Evolutionary conservation across 768 basidiomycete species (phyloP), one percentile per base, ranked within the genome.

Genomic region (Boletellus emodensis): DNA sequence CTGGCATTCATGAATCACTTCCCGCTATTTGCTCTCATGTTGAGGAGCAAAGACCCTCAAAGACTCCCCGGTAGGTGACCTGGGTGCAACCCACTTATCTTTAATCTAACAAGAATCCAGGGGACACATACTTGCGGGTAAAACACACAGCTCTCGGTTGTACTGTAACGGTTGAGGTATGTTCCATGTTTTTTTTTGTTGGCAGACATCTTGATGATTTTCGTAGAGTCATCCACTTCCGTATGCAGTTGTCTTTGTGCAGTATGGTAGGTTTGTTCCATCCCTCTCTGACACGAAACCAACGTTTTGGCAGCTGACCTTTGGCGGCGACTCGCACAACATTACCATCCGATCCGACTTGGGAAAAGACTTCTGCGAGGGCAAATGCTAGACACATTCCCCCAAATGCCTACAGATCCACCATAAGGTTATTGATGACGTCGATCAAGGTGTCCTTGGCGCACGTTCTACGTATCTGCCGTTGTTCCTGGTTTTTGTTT

Each of bases 1-100:
- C 71, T 94, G 20, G 84, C 83, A 0, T 84, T 93, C 55, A 80
- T 98, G 75, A 94, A 96, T 54, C 85, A 92, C 56, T 96, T 96
- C 55, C 94, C 95, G 1, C 72, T 98, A 3, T 97, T 97, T 65
- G 87, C 86, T 0, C 65, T 97, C 26, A 83, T 94, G 78, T 65
- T 97, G 28, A 75, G 90, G 24, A 56, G 83, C 8, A 96, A 97
- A 66, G 91, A 95, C 61, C 84, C 91, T 1, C 76, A 78, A 59
- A 75, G 95, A 26, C 61, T 96, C 8, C 92, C 95, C 50, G 90
- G 94, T 87, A 37, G 3, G 64, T 48, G 36, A 24, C 35, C 15
- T 22, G 9, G 17, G 11, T 33, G 39, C 13, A 40, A 34, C n/a
- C 11, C 7, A 20, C 13, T 10, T 35, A 20, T 34, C 35, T 17